Percentiles rank a stretch among this genome's conserved stretches.
These are phyloP conservation scores for Clitocybe nebularis DNA, from an alignment of 1,284 basidiomycete species.

Conservation along the genomic window DNA sequence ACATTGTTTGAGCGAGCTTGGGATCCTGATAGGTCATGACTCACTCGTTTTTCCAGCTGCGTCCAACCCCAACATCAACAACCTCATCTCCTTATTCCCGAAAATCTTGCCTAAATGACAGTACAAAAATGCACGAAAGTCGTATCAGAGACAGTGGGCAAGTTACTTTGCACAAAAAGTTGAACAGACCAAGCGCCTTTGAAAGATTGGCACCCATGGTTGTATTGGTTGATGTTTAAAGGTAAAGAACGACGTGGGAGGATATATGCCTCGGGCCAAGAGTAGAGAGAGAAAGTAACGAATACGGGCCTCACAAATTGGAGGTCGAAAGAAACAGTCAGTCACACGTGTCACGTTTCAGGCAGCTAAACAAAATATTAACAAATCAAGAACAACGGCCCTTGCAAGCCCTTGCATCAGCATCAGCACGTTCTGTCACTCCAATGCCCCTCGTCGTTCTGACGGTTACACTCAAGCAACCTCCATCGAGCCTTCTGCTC, in stretches of 20 bases:
- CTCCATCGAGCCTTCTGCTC: too few relatives aligned
- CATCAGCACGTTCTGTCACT: too few relatives aligned
- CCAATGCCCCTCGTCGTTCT: too few relatives aligned
- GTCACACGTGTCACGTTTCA: constrained; percentile 9
- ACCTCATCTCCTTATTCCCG: constrained; percentile 99
- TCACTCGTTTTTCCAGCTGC: constrained; percentile 96
- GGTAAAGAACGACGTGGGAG: constrained; percentile 40
- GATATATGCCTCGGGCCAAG: constrained; percentile 20
- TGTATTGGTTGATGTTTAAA: constrained; percentile 21
- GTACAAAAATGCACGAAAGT: constrained; percentile 13
- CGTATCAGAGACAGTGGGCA: constrained; percentile 7
- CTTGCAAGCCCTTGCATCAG: too few relatives aligned
- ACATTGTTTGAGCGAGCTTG: constrained; percentile 7
- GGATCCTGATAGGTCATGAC: constrained; percentile 26
- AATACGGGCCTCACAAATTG: constrained; percentile 12
- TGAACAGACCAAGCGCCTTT: constrained; percentile 60
- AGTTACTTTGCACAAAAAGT: constrained; percentile 8
- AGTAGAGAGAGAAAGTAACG: constrained; percentile 18
- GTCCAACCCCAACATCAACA: constrained; percentile 89
- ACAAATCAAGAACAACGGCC: too few relatives aligned
- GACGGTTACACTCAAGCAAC: too few relatives aligned
- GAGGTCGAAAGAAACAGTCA: constrained; percentile 4
- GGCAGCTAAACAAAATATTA: neutral
- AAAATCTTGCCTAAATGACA: constrained; percentile 79
- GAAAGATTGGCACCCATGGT: constrained; percentile 76